Evolutionary conservation across 306 rosid species (phyloP).

Genomic region (Prunus campanulata): DNA sequence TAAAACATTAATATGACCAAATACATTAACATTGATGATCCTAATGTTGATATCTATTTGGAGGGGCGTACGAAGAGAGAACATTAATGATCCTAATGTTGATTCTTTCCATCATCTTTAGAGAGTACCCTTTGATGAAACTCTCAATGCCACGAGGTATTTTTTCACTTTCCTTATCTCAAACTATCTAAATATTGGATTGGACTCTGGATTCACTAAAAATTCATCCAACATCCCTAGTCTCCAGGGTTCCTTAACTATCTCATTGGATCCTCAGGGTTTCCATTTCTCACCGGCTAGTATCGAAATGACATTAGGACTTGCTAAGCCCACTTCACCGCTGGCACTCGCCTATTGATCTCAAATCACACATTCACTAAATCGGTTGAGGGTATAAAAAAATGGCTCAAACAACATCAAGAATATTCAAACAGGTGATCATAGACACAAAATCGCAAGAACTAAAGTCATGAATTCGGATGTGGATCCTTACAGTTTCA

Average conservation of each 20-base stretch:
- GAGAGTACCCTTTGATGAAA: too few species aligned
- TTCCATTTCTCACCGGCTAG: neutral
- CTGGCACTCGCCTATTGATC: neutral
- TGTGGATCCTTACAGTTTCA: constrained; percentile 62
- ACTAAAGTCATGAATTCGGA: constrained; percentile 8
- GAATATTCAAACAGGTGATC: constrained; percentile 5
- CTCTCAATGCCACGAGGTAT: neutral
- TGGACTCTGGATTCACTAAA: neutral
- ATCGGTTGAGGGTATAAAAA: neutral
- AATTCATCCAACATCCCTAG: neutral
- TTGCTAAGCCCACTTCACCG: neutral
- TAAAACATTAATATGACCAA: neutral
- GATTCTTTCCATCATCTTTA: too few species aligned
- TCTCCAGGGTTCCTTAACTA: neutral
- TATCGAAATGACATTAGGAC: neutral
- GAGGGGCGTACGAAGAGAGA: neutral
- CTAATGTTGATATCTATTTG: neutral
- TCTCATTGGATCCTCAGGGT: neutral
- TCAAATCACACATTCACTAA: neutral
- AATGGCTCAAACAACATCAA: neutral
- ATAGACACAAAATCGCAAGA: constrained; percentile 13
- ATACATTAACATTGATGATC: neutral
- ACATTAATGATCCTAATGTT: too few species aligned
- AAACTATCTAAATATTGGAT: neutral
- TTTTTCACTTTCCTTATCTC: neutral